These are phyloP conservation scores for Sporothrix brasiliensis DNA, from an alignment of 2,329 filamentous ascomycete species.

Conservation along the genomic window DNA sequence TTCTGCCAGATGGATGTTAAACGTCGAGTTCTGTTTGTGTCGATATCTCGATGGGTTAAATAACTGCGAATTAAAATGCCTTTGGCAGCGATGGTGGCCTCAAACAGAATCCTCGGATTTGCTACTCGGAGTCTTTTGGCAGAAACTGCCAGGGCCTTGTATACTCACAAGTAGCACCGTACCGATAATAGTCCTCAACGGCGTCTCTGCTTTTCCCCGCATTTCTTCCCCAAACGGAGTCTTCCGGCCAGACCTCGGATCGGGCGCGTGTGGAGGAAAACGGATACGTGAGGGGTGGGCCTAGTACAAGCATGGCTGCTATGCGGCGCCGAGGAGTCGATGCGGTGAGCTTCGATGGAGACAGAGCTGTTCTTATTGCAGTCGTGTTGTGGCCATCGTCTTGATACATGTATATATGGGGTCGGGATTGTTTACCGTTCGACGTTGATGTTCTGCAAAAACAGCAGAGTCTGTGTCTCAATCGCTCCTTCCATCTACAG, in stretches of 20 bases:
- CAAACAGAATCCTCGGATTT: not conserved
- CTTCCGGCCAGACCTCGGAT: not conserved
- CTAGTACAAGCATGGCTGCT: too few species aligned
- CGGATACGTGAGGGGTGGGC: not conserved
- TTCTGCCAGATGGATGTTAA: not conserved
- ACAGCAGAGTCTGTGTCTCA: too few species aligned
- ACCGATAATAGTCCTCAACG: not conserved
- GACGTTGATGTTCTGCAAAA: too few species aligned
- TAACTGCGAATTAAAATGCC: not conserved
- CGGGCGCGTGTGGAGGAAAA: conserved; percentile 1
- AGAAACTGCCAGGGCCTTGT: not conserved
- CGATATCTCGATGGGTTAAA: not conserved
- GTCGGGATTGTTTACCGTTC: too few species aligned
- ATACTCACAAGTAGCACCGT: not conserved
- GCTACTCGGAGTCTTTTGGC: not conserved
- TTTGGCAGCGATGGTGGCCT: too few species aligned
- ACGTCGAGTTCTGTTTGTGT: not conserved
- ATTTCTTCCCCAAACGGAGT: not conserved
- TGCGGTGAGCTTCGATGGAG: not conserved
- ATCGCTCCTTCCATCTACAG: too few species aligned
- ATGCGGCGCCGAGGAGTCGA: not conserved
- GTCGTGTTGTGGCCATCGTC: too few species aligned
- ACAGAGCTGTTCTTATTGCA: too few species aligned
- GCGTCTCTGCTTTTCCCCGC: not conserved
- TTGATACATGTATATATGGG: too few species aligned